Evolutionary conservation across 805 yeast genomes (phyloP), one percentile per base, ranked within the genome.

Genomic region (Torulaspora microellipsoides): DNA sequence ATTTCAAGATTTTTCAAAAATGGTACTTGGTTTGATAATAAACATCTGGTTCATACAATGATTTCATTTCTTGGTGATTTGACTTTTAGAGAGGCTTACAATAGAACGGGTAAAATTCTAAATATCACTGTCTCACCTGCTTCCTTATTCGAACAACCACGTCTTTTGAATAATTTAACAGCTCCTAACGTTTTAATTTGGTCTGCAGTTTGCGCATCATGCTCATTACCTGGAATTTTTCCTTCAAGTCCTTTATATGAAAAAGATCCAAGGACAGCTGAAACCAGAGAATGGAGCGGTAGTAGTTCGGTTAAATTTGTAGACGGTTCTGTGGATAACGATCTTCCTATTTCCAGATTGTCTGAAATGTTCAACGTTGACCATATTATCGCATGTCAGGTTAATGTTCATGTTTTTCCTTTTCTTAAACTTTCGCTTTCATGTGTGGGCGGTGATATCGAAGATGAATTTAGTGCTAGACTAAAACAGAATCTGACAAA

Each of bases 281-380:
- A 73, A 42, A 74, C 80, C 3, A 81, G 78, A 44, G 88, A 88
- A 54, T 93, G 98, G 98, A 83, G 85, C 46, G 76, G 77, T 20
- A 60, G 58, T 31, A 74, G 82, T 14, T 73, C 87, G 0, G 78
- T 83, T 30, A 83, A 85, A 55, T 93, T 85, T 65, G 90, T 93
- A 27, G 99, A 93, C 64, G 99, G 99, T 0, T 88, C 96, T 0
- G 96, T 93, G 7, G 95, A 91, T 58, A 86, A 87, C 50, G 99
- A 93, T 63, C 68, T 93, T 40, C 99, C 99, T 3, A 83, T 89
- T 23, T 75, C 95, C 1, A 75, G 97, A 53, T 70, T 93, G 15
- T 83, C 95, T 15, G 99, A 93, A 60, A 89, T 93, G 96, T 93
- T 93, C 64, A 91, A 93, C 58, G 96, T 93, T 27, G 95, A 93